Evolutionary conservation across 176 grass and related monocot species (phyloP).

Genomic region (Rhynchospora breviuscula): DNA sequence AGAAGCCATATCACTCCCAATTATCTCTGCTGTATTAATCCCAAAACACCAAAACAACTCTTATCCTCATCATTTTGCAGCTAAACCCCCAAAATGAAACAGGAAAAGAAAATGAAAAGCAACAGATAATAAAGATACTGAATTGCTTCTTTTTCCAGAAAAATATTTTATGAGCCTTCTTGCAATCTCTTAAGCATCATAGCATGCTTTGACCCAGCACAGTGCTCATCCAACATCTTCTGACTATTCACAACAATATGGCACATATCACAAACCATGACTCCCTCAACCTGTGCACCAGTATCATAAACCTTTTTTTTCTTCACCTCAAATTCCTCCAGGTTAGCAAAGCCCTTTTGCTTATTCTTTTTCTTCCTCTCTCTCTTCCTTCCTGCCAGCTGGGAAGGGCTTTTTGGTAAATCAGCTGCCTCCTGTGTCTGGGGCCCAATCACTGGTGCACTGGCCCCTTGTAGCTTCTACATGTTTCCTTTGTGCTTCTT

Average conservation of each 20-base stretch:
- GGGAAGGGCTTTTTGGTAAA: constrained; percentile 1
- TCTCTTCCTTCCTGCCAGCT: constrained; percentile 29
- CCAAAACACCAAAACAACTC: background rate
- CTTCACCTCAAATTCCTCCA: constrained; percentile 53
- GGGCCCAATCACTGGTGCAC: constrained; percentile 29
- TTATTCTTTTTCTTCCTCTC: constrained; percentile 34
- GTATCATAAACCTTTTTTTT: constrained; percentile 55
- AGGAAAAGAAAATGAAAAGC: background rate
- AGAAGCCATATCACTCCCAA: background rate
- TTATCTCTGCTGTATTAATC: background rate
- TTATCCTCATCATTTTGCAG: background rate
- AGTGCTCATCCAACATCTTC: constrained; percentile 61
- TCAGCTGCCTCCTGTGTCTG: constrained; percentile 12
- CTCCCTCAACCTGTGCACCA: constrained; percentile 41
- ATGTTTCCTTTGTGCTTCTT: constrained; percentile 86
- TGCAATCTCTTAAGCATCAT: constrained; percentile 47
- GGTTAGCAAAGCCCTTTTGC: background rate
- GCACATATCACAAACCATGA: constrained; percentile 55
- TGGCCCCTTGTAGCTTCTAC: constrained; percentile 57
- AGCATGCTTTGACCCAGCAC: constrained; percentile 66
- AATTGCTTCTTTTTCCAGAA: background rate
- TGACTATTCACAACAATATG: constrained; percentile 70
- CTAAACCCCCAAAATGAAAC: background rate
- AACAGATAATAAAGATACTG: background rate
- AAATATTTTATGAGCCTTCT: background rate